Percentiles rank a stretch among this genome's conserved stretches.
These are phyloP conservation scores for Karstenula rhodostoma DNA, from an alignment of 2,329 filamentous ascomycete species.

Conservation along the genomic window DNA sequence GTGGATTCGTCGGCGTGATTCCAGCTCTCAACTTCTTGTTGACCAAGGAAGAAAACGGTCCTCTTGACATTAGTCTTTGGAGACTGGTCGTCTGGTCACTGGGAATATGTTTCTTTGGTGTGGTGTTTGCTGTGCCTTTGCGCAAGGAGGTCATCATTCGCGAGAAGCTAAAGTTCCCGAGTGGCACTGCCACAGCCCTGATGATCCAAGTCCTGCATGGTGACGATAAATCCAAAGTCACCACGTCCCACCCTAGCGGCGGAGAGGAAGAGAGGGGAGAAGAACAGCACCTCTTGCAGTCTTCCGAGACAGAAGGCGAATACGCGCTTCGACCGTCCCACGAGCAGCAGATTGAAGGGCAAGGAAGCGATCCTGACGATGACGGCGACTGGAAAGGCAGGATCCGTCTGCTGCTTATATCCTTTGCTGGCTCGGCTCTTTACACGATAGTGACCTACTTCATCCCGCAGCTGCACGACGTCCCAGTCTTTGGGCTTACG, in stretches of 20 bases:
- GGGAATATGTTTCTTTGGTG: conserved; percentile 94
- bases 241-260: conserved; percentile 12
- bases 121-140: conserved; percentile 92
- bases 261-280: conserved; percentile 40
- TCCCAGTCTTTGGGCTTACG: conserved; percentile 83
- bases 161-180: conserved; percentile 92
- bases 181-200: conserved; percentile 92
- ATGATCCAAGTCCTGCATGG: conserved; percentile 92
- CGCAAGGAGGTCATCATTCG: conserved; percentile 90
- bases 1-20: conserved; percentile 93
- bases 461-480: conserved; percentile 79
- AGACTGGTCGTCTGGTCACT: conserved; percentile 90
- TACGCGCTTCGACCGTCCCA: conserved; percentile 30
- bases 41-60: conserved; percentile 78
- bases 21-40: conserved; percentile 91
- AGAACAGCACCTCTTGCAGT: conserved; percentile 44
- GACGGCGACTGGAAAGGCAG: conserved; percentile 67
- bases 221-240: conserved; percentile 36
- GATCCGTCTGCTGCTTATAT: conserved; percentile 66
- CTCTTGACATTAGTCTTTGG: conserved; percentile 73
- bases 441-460: conserved; percentile 88
- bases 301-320: conserved; percentile 30
- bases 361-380: conserved; percentile 39
- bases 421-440: conserved; percentile 66
- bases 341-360: conserved; percentile 26